Evolutionary conservation across 345 rosid species (phyloP).

Genomic region (Linum trigynum): DNA sequence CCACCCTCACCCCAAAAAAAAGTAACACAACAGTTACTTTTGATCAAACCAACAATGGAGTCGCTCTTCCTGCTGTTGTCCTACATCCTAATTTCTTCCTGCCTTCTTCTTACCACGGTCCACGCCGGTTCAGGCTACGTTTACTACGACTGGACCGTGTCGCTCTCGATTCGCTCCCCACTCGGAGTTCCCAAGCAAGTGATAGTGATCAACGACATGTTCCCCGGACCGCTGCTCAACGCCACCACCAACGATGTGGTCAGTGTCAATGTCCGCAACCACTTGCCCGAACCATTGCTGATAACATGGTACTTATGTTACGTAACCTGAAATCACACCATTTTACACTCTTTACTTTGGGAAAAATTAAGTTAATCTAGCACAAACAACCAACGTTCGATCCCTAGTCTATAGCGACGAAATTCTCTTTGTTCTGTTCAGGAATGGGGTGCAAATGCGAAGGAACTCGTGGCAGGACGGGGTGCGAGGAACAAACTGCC

Average conservation of each 20-base stretch:
- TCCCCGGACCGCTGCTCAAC: conserved; percentile 29
- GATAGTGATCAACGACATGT: conserved; percentile 24
- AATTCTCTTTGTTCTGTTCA: no score
- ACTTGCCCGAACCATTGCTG: conserved; percentile 27
- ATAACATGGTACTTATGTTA: conserved; percentile 22
- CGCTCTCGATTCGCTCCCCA: conserved; percentile 34
- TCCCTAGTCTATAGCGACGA: background rate
- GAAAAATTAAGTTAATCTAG: no score
- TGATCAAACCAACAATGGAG: background rate
- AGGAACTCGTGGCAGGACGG: conserved; percentile 18
- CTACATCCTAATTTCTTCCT: no score
- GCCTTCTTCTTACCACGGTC: background rate
- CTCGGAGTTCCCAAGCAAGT: conserved; percentile 38
- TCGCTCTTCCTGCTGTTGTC: background rate
- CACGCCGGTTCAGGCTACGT: conserved; percentile 19
- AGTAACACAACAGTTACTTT: no score
- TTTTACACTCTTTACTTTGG: no score
- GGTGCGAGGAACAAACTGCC: conserved; percentile 22
- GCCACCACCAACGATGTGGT: conserved; percentile 26
- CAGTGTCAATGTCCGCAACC: conserved; percentile 19
- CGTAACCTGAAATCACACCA: background rate
- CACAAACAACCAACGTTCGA: no score
- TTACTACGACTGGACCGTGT: conserved; percentile 38
- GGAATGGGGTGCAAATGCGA: background rate
- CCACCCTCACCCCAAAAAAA: no score